Conservation (phyloP, 768 basidiomycete genomes). For the Crassisporium funariophilum region DNA sequence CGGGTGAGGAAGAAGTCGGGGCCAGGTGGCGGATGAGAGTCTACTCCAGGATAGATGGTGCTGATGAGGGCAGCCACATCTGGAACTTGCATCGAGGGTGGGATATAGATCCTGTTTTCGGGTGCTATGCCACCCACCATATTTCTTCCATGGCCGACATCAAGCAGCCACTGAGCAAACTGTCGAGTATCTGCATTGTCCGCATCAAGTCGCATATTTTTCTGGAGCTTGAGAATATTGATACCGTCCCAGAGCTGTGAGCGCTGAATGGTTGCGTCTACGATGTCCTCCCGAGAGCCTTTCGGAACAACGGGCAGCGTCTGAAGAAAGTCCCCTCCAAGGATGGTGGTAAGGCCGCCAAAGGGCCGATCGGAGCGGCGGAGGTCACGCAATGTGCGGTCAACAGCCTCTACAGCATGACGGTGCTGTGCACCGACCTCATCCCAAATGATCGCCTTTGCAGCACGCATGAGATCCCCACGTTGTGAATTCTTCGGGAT, state of each 20-base stretch:
- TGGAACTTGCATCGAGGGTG: background rate
- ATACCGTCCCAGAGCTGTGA: slow-evolving; percentile 40
- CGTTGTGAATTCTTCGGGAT: slow-evolving; percentile 33
- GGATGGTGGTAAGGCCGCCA: slow-evolving; percentile 41
- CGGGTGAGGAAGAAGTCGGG: slow-evolving; percentile 34
- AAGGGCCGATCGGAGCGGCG: slow-evolving; percentile 27
- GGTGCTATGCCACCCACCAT: slow-evolving; percentile 10
- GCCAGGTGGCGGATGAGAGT: background rate
- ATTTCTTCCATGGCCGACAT: slow-evolving; percentile 36
- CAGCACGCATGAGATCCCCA: slow-evolving; percentile 31
- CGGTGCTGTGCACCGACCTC: slow-evolving; percentile 41
- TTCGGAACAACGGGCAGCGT: slow-evolving; percentile 44
- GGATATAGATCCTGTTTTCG: background rate
- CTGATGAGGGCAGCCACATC: background rate
- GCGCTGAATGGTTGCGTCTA: slow-evolving; percentile 31
- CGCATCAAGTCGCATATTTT: slow-evolving; percentile 42
- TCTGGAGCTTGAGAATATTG: slow-evolving; percentile 27
- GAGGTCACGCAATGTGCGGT: slow-evolving; percentile 37
- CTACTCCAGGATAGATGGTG: slow-evolving; percentile 7
- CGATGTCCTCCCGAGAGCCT: slow-evolving; percentile 39
- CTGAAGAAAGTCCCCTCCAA: slow-evolving; percentile 50
- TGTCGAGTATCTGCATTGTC: slow-evolving; percentile 18
- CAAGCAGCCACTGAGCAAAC: slow-evolving; percentile 40
- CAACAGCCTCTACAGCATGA: slow-evolving; percentile 40
- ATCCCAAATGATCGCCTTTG: slow-evolving; percentile 44